Evolutionary conservation across 192 early-diverging fungal genomes (phyloP), one percentile per base, ranked within the genome.

Genomic region (Podila verticillata): DNA sequence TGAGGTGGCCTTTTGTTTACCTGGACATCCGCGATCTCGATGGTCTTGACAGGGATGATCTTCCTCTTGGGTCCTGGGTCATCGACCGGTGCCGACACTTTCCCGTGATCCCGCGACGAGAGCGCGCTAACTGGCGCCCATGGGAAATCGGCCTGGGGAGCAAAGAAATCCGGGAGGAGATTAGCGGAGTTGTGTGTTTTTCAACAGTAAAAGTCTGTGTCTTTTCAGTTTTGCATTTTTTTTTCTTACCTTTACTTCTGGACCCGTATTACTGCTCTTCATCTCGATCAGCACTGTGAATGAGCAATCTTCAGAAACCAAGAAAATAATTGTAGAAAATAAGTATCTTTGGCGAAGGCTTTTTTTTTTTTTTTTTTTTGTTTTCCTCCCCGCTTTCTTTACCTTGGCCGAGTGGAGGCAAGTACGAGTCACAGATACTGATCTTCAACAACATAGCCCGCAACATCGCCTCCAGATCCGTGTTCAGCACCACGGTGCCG

Each of bases 31-130:
- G 75, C 68, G 19, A 79, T 29, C 34, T 63, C 60, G 36, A 79
- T 63, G 10, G 68, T 79, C 26, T 79, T 79, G 12, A 79, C 75
- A 48, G 75, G 75, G 30, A 79, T 79, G 51, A 79, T 79, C 48
- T 57, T 72, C 17, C 65, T 64, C 5, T 62, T 29, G 15, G 51
- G 64, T 47, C 48, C 30, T 10, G 75, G 31, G 1, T 17, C 32
- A 19, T 12, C 22, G 3, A 35, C 57, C 2, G 48, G 51, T 2
- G 54, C 36, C 20, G 75, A 79, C 1, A 79, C 19, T 39, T 79
- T 79, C 10, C 59, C 48, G 17, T 44, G 69, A 34, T 79, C 75
- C 0, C 15, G 8, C 12, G 36, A 13, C 0, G 24, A 24, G 4
- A 64, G 10, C 19, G 47, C 48, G 30, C 65, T 67, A 4, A 79